Evolutionary conservation across 176 grass and related monocot species (phyloP).

Genomic region (Chrysopogon serrulatus): DNA sequence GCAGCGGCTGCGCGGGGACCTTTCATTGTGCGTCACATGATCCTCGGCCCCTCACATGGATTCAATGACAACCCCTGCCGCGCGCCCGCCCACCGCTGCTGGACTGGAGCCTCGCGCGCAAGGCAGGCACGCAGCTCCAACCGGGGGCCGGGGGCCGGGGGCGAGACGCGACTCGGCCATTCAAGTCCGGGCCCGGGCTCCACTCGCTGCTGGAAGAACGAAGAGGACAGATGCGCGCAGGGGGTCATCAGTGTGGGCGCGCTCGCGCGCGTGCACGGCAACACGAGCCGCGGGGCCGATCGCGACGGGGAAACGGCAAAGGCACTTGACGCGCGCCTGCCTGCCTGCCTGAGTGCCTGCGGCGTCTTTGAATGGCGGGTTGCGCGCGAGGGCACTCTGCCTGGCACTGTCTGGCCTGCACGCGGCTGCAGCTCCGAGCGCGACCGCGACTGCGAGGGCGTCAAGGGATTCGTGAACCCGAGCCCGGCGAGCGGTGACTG

Average conservation of each 20-base stretch:
- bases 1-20: conserved; percentile 37
- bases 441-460: neutral
- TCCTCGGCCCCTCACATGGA: conserved; percentile 72
- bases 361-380: neutral
- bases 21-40: conserved; percentile 85
- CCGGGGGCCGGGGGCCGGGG: neutral
- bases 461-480: neutral
- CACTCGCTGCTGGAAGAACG: no score
- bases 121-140: neutral
- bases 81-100: neutral
- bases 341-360: neutral
- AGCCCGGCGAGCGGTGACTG: neutral
- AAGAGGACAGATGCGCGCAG: no score
- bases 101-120: neutral
- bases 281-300: no score
- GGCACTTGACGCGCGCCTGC: neutral
- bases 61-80: conserved; percentile 35
- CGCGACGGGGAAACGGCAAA: neutral
- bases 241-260: neutral
- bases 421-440: neutral
- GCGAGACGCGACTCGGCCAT: neutral
- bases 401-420: no score
- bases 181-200: no score
- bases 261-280: no score
- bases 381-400: neutral